These are phyloP conservation scores for Bruguiera gymnorhiza DNA, from an alignment of 345 rosid genomes.

Conservation along the genomic window DNA sequence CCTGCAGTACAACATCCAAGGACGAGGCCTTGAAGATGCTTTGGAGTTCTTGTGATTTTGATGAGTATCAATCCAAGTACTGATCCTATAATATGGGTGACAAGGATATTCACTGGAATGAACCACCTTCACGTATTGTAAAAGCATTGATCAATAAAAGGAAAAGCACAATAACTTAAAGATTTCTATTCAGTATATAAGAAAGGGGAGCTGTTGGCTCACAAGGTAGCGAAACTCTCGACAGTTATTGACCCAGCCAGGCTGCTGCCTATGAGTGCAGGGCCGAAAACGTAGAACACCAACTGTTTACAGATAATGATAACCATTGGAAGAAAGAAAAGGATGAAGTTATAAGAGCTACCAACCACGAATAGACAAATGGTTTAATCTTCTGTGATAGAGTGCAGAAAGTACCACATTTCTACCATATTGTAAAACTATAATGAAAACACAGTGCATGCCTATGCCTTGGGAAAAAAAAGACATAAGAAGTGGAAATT, in stretches of 20 bases:
- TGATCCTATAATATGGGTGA: conserved; percentile 29
- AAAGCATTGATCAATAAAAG: not conserved
- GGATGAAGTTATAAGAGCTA: too few relatives aligned
- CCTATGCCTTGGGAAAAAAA: too few relatives aligned
- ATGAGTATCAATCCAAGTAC: conserved; percentile 22
- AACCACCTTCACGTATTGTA: conserved; percentile 27
- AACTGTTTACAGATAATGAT: conserved; percentile 18
- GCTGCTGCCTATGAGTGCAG: conserved; percentile 34
- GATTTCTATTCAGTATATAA: not conserved
- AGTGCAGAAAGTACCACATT: too few relatives aligned
- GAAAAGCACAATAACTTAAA: not conserved
- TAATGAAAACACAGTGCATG: too few relatives aligned
- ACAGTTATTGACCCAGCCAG: conserved; percentile 38
- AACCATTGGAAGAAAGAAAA: too few relatives aligned
- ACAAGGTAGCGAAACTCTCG: conserved; percentile 29
- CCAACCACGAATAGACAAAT: too few relatives aligned
- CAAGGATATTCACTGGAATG: conserved; percentile 26
- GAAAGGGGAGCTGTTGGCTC: conserved; percentile 14
- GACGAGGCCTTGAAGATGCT: conserved; percentile 25
- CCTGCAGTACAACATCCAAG: conserved; percentile 34
- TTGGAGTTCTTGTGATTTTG: conserved; percentile 24
- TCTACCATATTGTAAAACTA: too few relatives aligned
- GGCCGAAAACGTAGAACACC: conserved; percentile 38
- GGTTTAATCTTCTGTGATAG: too few relatives aligned
- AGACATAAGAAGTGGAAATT: too few relatives aligned